phyloP scores from a whole-genome alignment of 805 yeast species.

The Saccharomyces jurei region DNA sequence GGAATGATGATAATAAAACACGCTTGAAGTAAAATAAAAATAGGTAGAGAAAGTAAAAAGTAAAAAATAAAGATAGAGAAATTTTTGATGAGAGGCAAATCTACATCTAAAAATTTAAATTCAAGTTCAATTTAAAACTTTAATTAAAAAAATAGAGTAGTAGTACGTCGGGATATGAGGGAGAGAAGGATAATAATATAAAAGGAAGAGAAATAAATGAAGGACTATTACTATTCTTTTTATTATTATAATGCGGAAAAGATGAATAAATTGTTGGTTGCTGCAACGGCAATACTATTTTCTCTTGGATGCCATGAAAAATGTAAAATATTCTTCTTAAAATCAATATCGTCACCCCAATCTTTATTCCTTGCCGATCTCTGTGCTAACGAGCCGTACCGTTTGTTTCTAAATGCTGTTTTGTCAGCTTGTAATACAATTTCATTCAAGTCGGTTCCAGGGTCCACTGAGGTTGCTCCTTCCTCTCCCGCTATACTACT shows the following conservation, averaged over 20 bases:
- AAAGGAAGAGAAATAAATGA: not conserved
- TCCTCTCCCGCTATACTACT: constrained; percentile 4
- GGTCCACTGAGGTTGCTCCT: not conserved
- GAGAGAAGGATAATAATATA: not conserved
- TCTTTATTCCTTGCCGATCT: constrained; percentile 38
- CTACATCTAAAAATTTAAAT: not conserved
- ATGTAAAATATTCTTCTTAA: constrained; percentile 88
- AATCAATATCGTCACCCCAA: constrained; percentile 75
- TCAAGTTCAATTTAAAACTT: not conserved
- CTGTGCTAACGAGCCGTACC: constrained; percentile 30
- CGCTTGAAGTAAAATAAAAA: not conserved
- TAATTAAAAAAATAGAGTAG: not conserved
- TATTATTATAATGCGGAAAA: constrained; percentile 56
- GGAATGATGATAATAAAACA: not conserved
- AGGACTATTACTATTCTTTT: not conserved
- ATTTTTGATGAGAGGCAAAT: not conserved
- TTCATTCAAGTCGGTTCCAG: constrained; percentile 34
- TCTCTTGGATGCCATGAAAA: constrained; percentile 98
- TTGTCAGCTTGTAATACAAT: constrained; percentile 95
- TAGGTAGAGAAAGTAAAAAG: not conserved
- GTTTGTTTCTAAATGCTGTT: constrained; percentile 71
- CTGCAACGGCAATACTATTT: constrained; percentile 95
- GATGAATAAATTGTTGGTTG: constrained; percentile 87
- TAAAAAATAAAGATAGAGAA: not conserved
- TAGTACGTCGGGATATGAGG: not conserved